Percentiles rank a stretch among this genome's conserved stretches.
Evolutionary conservation across 257 asterid genomes (phyloP).

Genomic region (Solanum chmielewskii): DNA sequence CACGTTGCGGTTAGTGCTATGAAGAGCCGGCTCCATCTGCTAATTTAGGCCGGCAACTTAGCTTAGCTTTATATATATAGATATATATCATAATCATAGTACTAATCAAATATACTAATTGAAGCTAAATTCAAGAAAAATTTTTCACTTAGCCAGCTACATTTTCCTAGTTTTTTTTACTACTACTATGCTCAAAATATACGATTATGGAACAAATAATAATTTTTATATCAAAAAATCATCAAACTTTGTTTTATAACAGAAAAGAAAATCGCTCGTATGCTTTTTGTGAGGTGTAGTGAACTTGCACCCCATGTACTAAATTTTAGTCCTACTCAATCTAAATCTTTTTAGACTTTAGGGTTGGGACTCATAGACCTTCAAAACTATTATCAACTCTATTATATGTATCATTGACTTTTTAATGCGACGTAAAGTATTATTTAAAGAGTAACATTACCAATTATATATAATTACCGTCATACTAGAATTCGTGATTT

Average conservation of each 20-base stretch:
- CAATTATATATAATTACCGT: neutral
- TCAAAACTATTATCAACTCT: neutral
- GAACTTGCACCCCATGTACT: neutral
- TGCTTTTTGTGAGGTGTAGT: neutral
- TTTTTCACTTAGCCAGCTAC: neutral
- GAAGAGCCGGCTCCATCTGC: slow-evolving; percentile 18
- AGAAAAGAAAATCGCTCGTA: neutral
- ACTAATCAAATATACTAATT: neutral
- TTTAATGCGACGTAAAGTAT: too few relatives aligned
- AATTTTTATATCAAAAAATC: neutral
- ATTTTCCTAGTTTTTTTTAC: neutral
- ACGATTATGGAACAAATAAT: neutral
- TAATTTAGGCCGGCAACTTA: slow-evolving; percentile 1
- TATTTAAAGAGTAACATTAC: neutral
- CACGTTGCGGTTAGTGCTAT: slow-evolving; percentile 21
- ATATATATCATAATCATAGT: neutral
- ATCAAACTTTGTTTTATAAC: neutral
- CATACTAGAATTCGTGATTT: accelerated
- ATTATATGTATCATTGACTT: neutral
- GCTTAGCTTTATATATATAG: neutral
- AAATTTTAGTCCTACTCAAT: neutral
- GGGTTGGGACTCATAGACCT: neutral
- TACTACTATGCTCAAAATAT: neutral
- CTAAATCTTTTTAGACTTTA: neutral
- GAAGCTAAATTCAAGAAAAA: neutral